Base-by-base conservation (phyloP, 257 asterid species). In the Phtheirospermum japonicum region DNA sequence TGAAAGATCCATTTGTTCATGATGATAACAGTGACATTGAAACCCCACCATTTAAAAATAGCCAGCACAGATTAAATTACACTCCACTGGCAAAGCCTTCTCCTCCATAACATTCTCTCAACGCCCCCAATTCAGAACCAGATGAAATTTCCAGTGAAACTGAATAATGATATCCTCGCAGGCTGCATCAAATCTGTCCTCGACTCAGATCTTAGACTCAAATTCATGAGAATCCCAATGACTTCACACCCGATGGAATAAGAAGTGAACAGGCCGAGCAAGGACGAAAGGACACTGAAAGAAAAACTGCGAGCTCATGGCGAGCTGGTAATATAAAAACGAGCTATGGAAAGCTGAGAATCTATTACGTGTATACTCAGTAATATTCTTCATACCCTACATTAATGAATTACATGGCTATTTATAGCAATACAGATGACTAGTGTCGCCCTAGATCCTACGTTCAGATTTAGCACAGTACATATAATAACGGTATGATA, bases 1-100 rank as follows among this genome's bases (percentile, higher is more conserved):
- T 87, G 95, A 65, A 87, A 87, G 85, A 87, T 87, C 95, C 95
- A 87, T 72, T 87, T 87, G 75, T 87, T 87, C 80, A 83, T 79
- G 79, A 87, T 87, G 69, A 87, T 85, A 14, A 87, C 95, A 58
- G 90, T 82, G 66, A 87, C 95, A n/a, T n/a, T n/a, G n/a, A n/a
- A n/a, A n/a, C n/a, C n/a, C n/a, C n/a, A n/a, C n/a, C n/a, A n/a
- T n/a, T 87, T 94, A 56, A 85, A 6, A 61, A 87, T 85, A n/a
- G 95, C 94, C 56, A 82, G 61, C 2, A 85, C 12, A 72, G 95
- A 79, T 74, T 90, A 85, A 73, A 87, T 63, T 16, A 76, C 90
- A 69, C 66, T 77, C 95, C 94, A 85, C 53, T 82, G 79, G 40
- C 71, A 82, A 65, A 78, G 36, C 86, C 52, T 78, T 77, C 48